A percentile compares a stretch with the other conserved stretches of the same genome.
Conservation (phyloP, 1,139 yeast genomes). For the Pichia sp. region DNA sequence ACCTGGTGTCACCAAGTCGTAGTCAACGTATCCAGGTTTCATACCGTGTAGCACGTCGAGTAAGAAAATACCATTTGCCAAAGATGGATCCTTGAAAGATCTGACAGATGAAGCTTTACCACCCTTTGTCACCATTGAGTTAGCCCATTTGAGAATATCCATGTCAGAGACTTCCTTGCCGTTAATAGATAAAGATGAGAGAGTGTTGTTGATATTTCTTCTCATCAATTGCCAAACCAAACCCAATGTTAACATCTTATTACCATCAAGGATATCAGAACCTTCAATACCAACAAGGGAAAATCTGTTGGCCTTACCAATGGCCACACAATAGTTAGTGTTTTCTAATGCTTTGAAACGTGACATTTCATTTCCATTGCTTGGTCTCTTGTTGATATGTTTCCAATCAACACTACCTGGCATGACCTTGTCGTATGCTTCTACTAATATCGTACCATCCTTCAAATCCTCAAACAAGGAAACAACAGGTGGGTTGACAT, state of each 20-base stretch:
- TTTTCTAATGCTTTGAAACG: slow-evolving; percentile 95
- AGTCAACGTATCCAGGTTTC: slow-evolving; percentile 97
- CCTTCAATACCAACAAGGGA: slow-evolving; percentile 98
- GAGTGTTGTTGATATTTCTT: slow-evolving; percentile 81
- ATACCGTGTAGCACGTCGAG: slow-evolving; percentile 88
- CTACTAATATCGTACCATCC: slow-evolving; percentile 83
- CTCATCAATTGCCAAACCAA: slow-evolving; percentile 99
- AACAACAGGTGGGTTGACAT: slow-evolving; percentile 91
- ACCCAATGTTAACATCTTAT: slow-evolving; percentile 83
- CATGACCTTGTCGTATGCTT: slow-evolving; percentile 92
- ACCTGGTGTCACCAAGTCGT: slow-evolving; percentile 80
- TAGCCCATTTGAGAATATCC: slow-evolving; percentile 94
- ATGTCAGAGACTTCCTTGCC: slow-evolving; percentile 73
- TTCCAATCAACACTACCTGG: slow-evolving; percentile 84
- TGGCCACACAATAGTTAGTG: slow-evolving; percentile 91
- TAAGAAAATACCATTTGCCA: slow-evolving; percentile 72
- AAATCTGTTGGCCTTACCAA: slow-evolving; percentile 88
- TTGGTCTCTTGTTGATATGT: slow-evolving; percentile 77
- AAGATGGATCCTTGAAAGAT: slow-evolving; percentile 75
- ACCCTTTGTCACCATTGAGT: slow-evolving; percentile 73
- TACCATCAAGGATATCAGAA: slow-evolving; percentile 93
- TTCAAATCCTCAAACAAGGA: slow-evolving; percentile 89
- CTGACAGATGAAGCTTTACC: slow-evolving; percentile 68
- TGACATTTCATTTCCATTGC: slow-evolving; percentile 62
- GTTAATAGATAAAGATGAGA: slow-evolving; percentile 61